Percentiles rank a stretch among this genome's conserved stretches.
Conservation (phyloP, 2,329 filamentous ascomycete species). For the Pyricularia sp. region DNA sequence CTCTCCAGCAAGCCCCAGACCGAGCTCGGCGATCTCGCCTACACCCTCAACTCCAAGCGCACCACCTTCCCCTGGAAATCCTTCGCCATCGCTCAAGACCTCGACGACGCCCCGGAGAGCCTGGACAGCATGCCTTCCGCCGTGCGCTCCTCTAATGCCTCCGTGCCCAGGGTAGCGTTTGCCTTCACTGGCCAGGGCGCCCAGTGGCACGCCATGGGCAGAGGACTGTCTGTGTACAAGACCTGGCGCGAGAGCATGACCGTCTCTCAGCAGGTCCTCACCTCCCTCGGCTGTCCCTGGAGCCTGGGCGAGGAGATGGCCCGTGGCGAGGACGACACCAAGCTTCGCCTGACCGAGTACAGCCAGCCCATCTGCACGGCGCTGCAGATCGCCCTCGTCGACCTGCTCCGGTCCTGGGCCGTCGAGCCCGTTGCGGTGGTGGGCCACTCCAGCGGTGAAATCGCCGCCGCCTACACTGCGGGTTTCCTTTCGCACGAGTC, state of each 20-base stretch:
- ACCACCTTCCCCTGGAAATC: constrained; percentile 5
- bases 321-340: constrained; percentile 18
- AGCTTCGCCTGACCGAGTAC: constrained; percentile 8
- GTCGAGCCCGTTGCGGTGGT: constrained; percentile 32
- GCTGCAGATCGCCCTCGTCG: constrained; percentile 31
- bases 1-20: background rate
- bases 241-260: constrained; percentile 36
- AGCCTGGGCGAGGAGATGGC: constrained; percentile 26
- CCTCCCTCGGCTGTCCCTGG: constrained; percentile 23
- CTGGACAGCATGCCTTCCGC: constrained; percentile 21
- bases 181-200: constrained; percentile 37
- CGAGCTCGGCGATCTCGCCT: constrained; percentile 9
- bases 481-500: constrained; percentile 47
- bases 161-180: constrained; percentile 23
- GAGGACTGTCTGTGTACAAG: constrained; percentile 34
- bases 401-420: constrained; percentile 27
- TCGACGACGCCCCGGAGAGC: too few species aligned
- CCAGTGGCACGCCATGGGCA: constrained; percentile 41
- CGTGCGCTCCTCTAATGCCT: constrained; percentile 24
- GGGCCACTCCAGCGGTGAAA: constrained; percentile 52
- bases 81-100: background rate
- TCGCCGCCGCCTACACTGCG: constrained; percentile 50
- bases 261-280: background rate
- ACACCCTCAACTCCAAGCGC: constrained; percentile 9
- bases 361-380: constrained; percentile 28